Conservation (phyloP, 257 asterid species). For the Plantago elongata region DNA sequence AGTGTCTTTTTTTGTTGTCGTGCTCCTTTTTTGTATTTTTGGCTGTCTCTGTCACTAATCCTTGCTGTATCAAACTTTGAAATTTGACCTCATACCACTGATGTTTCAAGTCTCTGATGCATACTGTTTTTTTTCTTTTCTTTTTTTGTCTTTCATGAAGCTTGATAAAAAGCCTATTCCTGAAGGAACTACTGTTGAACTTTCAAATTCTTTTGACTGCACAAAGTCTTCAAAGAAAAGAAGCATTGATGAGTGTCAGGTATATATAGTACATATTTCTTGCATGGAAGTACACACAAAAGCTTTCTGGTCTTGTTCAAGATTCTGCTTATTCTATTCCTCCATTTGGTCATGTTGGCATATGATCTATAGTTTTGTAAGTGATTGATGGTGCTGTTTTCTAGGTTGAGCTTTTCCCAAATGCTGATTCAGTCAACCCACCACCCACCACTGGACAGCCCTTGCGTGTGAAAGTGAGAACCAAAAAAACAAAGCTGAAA, state of each 20-base stretch:
- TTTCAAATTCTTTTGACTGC: conserved; percentile 10
- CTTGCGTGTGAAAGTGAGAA: conserved; percentile 8
- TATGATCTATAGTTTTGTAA: not conserved
- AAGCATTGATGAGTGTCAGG: conserved; percentile 25
- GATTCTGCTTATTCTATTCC: not conserved
- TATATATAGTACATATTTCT: conserved; percentile 21
- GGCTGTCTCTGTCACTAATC: no score
- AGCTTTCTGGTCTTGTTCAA: not conserved
- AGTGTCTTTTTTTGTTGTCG: no score
- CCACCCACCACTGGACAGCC: not conserved
- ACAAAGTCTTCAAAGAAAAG: conserved; percentile 7
- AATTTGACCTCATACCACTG: no score
- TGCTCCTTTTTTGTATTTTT: no score
- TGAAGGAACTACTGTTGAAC: conserved; percentile 17
- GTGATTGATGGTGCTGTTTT: conserved; percentile 14
- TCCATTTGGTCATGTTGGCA: not conserved
- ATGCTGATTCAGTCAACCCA: conserved; percentile 17
- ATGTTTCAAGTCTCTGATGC: no score
- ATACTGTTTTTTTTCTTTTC: conserved; percentile 5
- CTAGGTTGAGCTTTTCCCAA: conserved; percentile 39
- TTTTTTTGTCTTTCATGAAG: conserved; percentile 17
- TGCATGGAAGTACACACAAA: not conserved
- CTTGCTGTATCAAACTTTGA: no score
- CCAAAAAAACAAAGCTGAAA: conserved; percentile 13
- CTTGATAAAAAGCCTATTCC: conserved; percentile 15